Conservation (phyloP, 495 filamentous ascomycete genomes). For the Xylaria grammica region DNA sequence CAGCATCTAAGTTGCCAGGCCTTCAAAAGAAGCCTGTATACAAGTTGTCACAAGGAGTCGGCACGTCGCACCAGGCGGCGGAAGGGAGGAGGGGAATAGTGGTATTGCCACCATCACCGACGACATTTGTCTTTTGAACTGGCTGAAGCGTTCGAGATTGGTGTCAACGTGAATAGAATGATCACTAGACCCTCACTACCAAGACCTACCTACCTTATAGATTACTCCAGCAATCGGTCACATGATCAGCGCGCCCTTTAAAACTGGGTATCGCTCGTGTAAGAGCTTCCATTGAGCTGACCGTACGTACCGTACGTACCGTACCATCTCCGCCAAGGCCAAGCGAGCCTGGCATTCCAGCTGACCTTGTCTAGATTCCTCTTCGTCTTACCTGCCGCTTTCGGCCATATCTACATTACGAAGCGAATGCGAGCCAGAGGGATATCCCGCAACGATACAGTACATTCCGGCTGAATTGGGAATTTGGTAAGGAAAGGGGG, state of each 20-base stretch:
- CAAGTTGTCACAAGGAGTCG: background rate
- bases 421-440: background rate
- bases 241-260: constrained; percentile 12
- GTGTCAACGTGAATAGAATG: background rate
- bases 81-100: no score
- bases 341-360: constrained; percentile 11
- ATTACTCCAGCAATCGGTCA: constrained; percentile 8
- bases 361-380: background rate
- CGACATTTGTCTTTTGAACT: background rate
- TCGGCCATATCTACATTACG: background rate
- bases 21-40: no score
- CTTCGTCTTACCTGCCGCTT: constrained; percentile 1
- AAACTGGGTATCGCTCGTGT: no score
- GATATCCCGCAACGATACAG: background rate
- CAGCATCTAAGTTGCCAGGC: no score
- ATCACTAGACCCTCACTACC: constrained; percentile 4
- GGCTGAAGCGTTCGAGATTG: constrained; percentile 2
- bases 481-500: background rate
- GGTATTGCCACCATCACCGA: background rate
- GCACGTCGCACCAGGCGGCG: background rate
- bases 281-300: background rate
- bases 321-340: background rate
- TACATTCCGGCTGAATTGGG: background rate
- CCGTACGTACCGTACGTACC: background rate
- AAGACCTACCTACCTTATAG: background rate